phyloP scores from a whole-genome alignment of 148 eudicot species.

The Chenopodium album region DNA sequence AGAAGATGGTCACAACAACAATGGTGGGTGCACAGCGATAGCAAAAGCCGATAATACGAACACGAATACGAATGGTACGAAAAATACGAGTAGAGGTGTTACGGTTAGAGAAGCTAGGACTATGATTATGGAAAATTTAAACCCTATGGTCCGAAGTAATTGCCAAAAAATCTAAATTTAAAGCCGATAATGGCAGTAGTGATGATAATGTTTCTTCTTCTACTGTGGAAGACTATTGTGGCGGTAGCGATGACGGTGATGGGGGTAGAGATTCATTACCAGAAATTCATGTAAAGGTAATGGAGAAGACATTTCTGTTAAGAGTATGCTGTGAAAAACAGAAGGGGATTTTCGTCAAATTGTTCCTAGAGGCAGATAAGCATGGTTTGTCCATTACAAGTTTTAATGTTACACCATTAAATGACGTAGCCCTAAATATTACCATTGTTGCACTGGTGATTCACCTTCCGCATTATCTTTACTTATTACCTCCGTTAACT shows the following conservation, averaged over 20 bases:
- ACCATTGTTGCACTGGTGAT: constrained; percentile 51
- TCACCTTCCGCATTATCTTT: not conserved
- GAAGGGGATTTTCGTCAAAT: constrained; percentile 22
- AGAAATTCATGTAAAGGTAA: constrained; percentile 24
- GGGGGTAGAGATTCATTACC: not conserved
- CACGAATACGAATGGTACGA: not conserved
- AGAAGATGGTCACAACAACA: constrained; percentile 1
- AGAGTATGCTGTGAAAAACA: constrained; percentile 34
- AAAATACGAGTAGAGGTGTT: not conserved
- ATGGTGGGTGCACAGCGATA: not conserved
- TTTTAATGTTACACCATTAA: constrained; percentile 17
- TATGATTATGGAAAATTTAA: constrained; percentile 30
- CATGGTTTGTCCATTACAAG: constrained; percentile 21
- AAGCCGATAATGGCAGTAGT: not conserved
- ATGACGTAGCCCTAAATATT: constrained; percentile 14
- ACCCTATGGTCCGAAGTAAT: constrained; percentile 18
- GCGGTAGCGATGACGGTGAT: not conserved
- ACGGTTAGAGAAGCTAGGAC: constrained; percentile 42
- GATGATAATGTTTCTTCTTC: not conserved
- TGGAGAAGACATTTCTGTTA: constrained; percentile 31
- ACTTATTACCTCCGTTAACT: too few species aligned
- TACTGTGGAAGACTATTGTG: not conserved
- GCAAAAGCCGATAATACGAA: too few species aligned
- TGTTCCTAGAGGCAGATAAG: constrained; percentile 27
- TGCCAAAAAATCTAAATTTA: constrained; percentile 15